Conservation (phyloP, 139 green algal species). For the Chlamydomonas sp. region DNA sequence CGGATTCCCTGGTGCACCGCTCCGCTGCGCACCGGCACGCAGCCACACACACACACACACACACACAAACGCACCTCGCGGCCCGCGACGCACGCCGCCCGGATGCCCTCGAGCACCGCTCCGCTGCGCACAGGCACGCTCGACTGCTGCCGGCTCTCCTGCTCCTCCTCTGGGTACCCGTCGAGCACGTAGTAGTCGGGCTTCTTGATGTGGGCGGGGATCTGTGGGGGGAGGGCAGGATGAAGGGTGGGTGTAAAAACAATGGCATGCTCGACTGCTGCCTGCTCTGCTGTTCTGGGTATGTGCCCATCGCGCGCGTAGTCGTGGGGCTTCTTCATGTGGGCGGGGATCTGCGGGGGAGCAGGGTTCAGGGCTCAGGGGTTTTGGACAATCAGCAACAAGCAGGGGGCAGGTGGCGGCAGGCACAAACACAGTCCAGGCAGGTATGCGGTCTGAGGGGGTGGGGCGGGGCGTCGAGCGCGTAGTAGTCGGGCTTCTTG, state of each 20-base stretch:
- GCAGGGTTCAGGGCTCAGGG: too few relatives aligned
- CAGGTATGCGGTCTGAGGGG: too few relatives aligned
- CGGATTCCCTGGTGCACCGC: constrained; percentile 68
- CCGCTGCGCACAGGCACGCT: constrained; percentile 37
- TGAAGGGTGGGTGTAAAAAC: background rate
- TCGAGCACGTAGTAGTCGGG: constrained; percentile 68
- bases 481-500: constrained; percentile 64
- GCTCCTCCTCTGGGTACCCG: constrained; percentile 59
- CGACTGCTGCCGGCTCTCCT: constrained; percentile 65
- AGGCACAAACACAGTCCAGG: too few relatives aligned
- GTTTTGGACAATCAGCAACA: too few relatives aligned
- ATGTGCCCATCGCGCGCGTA: too few relatives aligned
- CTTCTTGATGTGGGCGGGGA: constrained; percentile 58
- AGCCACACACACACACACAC: too few relatives aligned
- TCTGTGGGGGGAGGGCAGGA: constrained; percentile 41
- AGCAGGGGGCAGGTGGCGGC: too few relatives aligned
- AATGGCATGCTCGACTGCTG: constrained; percentile 58
- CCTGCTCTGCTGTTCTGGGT: constrained; percentile 59
- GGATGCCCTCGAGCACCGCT: constrained; percentile 66
- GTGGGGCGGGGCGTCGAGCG: constrained; percentile 44
- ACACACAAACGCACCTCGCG: too few relatives aligned
- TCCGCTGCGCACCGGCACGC: constrained; percentile 50
- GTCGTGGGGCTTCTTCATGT: too few relatives aligned
- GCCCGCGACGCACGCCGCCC: constrained; percentile 51
- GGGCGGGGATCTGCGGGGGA: too few relatives aligned